Percentiles rank a stretch among this genome's conserved stretches.
Evolutionary conservation across 352 stramenopile genomes (phyloP).

Genomic region (Pythium myriotylum): DNA sequence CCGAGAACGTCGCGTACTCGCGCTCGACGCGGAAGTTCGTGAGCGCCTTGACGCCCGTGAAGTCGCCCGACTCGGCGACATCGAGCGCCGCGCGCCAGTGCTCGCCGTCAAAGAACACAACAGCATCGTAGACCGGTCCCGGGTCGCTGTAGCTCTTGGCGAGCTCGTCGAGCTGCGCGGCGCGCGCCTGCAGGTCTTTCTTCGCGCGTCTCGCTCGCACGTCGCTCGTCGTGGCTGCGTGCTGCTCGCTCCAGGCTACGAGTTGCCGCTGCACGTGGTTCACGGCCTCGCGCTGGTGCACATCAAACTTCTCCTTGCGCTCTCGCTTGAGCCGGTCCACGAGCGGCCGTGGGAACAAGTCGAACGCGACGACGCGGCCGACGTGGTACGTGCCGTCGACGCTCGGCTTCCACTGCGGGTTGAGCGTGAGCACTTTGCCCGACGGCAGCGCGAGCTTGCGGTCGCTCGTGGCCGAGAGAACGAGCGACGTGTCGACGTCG

Average conservation of each 20-base stretch:
- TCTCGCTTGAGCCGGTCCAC: conserved; percentile 66
- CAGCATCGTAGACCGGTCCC: conserved; percentile 89
- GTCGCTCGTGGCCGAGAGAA: conserved; percentile 49
- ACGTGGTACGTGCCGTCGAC: conserved; percentile 71
- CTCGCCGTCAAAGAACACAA: conserved; percentile 87
- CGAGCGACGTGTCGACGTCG: conserved; percentile 88
- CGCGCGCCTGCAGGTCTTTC: conserved; percentile 79
- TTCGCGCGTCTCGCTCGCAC: conserved; percentile 43
- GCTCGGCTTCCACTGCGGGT: conserved; percentile 61
- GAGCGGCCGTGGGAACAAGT: conserved; percentile 84
- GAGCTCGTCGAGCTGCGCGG: conserved; percentile 70
- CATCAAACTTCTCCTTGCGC: conserved; percentile 74
- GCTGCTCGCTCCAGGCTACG: conserved; percentile 47
- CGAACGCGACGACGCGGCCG: conserved; percentile 76
- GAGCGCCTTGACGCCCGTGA: conserved; percentile 57
- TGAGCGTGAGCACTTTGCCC: conserved; percentile 64
- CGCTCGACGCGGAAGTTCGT: conserved; percentile 75
- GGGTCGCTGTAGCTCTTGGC: conserved; percentile 83
- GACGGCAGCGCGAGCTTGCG: conserved; percentile 39
- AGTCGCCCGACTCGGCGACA: conserved; percentile 78
- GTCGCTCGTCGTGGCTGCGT: conserved; percentile 69
- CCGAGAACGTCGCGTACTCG: conserved; percentile 84
- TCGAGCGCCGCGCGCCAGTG: conserved; percentile 87
- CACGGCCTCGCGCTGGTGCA: conserved; percentile 51
- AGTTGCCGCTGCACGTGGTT: conserved; percentile 66